Conservation (phyloP, 2,329 filamentous ascomycete genomes). For the Sporothrix protearum region DNA sequence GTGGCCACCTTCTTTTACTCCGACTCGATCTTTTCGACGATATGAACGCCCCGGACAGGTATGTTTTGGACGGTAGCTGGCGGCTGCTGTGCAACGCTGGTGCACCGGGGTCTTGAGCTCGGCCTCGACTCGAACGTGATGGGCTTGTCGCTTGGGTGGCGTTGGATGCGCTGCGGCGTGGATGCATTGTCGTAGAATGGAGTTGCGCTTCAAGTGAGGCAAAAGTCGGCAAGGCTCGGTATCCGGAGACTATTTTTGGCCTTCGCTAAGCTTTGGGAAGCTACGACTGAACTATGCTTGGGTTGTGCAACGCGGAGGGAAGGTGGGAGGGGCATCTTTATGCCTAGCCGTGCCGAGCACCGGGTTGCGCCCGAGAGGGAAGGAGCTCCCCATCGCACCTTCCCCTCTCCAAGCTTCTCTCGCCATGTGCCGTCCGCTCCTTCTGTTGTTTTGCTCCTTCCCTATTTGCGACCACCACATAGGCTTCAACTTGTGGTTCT, state of each 20-base stretch:
- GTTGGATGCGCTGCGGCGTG: neutral
- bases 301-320: neutral
- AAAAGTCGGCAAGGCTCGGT: neutral
- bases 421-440: neutral
- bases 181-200: neutral
- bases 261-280: neutral
- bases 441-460: neutral
- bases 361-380: neutral
- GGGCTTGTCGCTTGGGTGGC: neutral
- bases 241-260: neutral
- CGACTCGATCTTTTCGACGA: conserved; percentile 28
- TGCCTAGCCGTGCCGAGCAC: neutral
- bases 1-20: neutral
- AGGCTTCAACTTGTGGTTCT: neutral
- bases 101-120: neutral
- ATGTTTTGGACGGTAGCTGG: conserved; percentile 11
- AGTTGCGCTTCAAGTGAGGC: conserved; percentile 14
- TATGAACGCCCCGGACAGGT: conserved; percentile 59
- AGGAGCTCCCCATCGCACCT: conserved; percentile 1
- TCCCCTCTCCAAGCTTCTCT: neutral
- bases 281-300: no score
- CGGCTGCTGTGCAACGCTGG: neutral
- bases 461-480: neutral
- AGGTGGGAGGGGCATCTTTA: neutral
- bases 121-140: neutral